A percentile compares a stretch with the other conserved stretches of the same genome.
Evolutionary conservation across 108 stramenopile genomes (phyloP).

Genomic region (Pseudonitzschia multistriata): DNA sequence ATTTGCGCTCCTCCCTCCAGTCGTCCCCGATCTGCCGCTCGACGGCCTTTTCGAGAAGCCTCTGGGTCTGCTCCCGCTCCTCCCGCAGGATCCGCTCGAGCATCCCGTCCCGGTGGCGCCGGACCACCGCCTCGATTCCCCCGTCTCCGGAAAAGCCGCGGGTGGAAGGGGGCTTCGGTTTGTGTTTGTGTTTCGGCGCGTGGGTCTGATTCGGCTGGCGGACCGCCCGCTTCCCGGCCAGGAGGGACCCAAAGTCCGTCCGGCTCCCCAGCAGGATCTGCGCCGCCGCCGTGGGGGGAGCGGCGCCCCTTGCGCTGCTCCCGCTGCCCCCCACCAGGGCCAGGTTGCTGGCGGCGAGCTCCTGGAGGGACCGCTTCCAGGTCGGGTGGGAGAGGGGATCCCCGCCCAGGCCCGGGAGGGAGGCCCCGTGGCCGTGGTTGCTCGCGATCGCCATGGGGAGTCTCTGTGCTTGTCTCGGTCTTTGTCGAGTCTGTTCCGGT

Average conservation of each 20-base stretch:
- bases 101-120: slow-evolving; percentile 30
- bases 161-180: not conserved
- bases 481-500: no score
- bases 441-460: no score
- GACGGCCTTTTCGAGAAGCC: slow-evolving; percentile 22
- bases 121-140: slow-evolving; percentile 17
- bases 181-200: not conserved
- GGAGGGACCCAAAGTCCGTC: slow-evolving; percentile 25
- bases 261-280: slow-evolving; percentile 23
- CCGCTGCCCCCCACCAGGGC: not conserved
- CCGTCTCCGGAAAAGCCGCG: slow-evolving; percentile 6
- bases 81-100: slow-evolving; percentile 31
- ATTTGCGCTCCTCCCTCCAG: slow-evolving; percentile 40
- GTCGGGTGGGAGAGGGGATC: slow-evolving; percentile 23
- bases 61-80: slow-evolving; percentile 24
- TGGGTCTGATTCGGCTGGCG: no score
- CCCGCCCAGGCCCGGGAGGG: slow-evolving; percentile 34
- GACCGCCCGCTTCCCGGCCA: not conserved
- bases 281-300: slow-evolving; percentile 24
- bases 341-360: slow-evolving; percentile 28
- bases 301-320: not conserved
- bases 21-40: slow-evolving; percentile 36
- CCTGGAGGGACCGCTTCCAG: slow-evolving; percentile 29
- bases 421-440: no score
- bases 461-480: no score